phyloP scores from a whole-genome alignment of 768 basidiomycete genomes.

The Chalciporus piperatus region DNA sequence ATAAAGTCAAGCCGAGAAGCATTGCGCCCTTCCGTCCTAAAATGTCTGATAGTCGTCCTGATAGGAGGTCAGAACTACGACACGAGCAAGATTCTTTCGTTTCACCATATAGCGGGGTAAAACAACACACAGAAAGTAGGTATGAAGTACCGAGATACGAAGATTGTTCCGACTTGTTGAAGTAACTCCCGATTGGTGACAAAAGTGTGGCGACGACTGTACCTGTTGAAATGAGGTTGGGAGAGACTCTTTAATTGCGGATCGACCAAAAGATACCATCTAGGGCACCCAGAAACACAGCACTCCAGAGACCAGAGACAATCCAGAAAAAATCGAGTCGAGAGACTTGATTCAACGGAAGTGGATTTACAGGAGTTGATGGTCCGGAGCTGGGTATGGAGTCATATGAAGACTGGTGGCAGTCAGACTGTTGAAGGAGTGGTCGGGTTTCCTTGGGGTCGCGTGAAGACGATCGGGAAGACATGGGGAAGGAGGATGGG shows the following conservation, averaged over 20 bases:
- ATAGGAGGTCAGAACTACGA: slow-evolving; percentile 22
- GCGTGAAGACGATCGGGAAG: slow-evolving; percentile 40
- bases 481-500: slow-evolving; percentile 24
- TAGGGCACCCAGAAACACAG: slow-evolving; percentile 79
- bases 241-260: background rate
- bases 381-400: slow-evolving; percentile 37
- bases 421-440: slow-evolving; percentile 43
- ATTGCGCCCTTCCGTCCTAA: slow-evolving; percentile 84
- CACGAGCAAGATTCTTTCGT: slow-evolving; percentile 8
- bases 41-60: slow-evolving; percentile 82
- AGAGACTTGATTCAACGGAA: slow-evolving; percentile 46
- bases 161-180: slow-evolving; percentile 73
- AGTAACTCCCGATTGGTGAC: slow-evolving; percentile 82
- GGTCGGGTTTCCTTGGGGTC: slow-evolving; percentile 47
- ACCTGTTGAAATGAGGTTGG: slow-evolving; percentile 34
- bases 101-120: slow-evolving; percentile 84
- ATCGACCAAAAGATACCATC: slow-evolving; percentile 55
- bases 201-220: slow-evolving; percentile 86
- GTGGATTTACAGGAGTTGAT: slow-evolving; percentile 25
- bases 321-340: slow-evolving; percentile 63
- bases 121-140: slow-evolving; percentile 84
- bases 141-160: slow-evolving; percentile 90
- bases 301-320: slow-evolving; percentile 76
- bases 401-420: slow-evolving; percentile 39
- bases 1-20: slow-evolving; percentile 78